A percentile compares a stretch with the other conserved stretches of the same genome.
Evolutionary conservation across 2,329 filamentous ascomycete genomes (phyloP).

Genomic region (Ceratocystiopsis minuta): DNA sequence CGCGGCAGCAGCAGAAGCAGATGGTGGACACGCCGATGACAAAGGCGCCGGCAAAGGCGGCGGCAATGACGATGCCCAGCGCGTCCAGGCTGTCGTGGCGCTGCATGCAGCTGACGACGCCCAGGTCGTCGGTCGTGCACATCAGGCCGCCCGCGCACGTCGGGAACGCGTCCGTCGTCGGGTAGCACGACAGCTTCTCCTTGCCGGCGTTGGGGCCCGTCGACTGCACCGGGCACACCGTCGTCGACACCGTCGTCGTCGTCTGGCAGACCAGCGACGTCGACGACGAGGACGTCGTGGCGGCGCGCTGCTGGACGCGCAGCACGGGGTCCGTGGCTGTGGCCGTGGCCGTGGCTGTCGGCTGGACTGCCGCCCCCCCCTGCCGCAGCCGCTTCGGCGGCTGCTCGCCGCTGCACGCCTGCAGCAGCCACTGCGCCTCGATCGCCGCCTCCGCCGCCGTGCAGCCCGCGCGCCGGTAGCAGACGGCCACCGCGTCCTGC

Average conservation of each 20-base stretch:
- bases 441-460: conserved; percentile 17
- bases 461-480: conserved; percentile 21
- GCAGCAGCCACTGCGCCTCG: conserved; percentile 17
- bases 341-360: conserved; percentile 1
- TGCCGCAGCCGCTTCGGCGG: background rate
- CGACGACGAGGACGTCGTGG: conserved; percentile 16
- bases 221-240: conserved; percentile 22
- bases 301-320: conserved; percentile 1
- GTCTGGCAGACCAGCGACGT: conserved; percentile 14
- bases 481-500: conserved; percentile 18
- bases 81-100: conserved; percentile 21
- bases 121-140: conserved; percentile 24
- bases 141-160: conserved; percentile 25
- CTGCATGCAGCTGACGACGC: conserved; percentile 26
- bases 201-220: conserved; percentile 17
- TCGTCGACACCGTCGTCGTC: conserved; percentile 18
- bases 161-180: conserved; percentile 16
- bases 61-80: conserved; percentile 28
- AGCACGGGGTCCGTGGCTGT: background rate
- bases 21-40: conserved; percentile 21
- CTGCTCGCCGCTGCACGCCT: conserved; percentile 12
- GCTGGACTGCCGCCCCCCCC: conserved; percentile 11
- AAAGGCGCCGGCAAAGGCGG: conserved; percentile 26
- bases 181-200: conserved; percentile 21
- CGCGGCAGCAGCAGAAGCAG: conserved; percentile 33